Conservation (phyloP, 768 basidiomycete species). For the Auriscalpium microsporum region DNA sequence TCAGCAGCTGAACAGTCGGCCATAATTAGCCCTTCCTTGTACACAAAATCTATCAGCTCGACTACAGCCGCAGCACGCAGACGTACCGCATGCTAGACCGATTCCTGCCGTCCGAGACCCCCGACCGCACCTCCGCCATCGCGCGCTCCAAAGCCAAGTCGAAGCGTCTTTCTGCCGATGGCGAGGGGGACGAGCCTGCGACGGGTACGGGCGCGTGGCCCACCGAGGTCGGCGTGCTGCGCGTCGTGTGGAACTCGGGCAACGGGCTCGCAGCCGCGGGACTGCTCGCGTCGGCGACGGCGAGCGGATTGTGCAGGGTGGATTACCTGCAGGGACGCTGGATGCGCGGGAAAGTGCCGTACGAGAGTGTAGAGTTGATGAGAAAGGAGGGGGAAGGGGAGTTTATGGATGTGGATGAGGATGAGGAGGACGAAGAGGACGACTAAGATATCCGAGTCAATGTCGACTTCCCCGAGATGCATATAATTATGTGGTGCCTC, state of each 20-base stretch:
- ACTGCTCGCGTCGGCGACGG: conserved; percentile 72
- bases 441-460: too few species aligned
- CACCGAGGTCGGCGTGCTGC: conserved; percentile 65
- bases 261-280: conserved; percentile 53
- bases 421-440: conserved; percentile 15
- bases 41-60: conserved; percentile 78
- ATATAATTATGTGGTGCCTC: too few species aligned
- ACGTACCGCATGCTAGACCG: conserved; percentile 86
- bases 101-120: conserved; percentile 62
- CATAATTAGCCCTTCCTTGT: conserved; percentile 60
- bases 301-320: conserved; percentile 77
- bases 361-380: conserved; percentile 52
- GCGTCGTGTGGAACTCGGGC: conserved; percentile 73
- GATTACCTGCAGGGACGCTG: conserved; percentile 77
- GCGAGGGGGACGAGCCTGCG: conserved; percentile 25
- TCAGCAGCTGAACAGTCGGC: background rate
- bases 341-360: conserved; percentile 58
- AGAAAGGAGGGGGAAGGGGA: conserved; percentile 39
- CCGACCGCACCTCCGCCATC: conserved; percentile 33
- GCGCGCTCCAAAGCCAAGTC: conserved; percentile 19
- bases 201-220: conserved; percentile 65
- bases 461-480: too few species aligned
- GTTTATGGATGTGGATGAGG: conserved; percentile 31
- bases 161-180: background rate
- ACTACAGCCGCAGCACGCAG: conserved; percentile 68